Base-by-base conservation (phyloP, 352 stramenopile genomes). In the Globisporangium viniferum region DNA sequence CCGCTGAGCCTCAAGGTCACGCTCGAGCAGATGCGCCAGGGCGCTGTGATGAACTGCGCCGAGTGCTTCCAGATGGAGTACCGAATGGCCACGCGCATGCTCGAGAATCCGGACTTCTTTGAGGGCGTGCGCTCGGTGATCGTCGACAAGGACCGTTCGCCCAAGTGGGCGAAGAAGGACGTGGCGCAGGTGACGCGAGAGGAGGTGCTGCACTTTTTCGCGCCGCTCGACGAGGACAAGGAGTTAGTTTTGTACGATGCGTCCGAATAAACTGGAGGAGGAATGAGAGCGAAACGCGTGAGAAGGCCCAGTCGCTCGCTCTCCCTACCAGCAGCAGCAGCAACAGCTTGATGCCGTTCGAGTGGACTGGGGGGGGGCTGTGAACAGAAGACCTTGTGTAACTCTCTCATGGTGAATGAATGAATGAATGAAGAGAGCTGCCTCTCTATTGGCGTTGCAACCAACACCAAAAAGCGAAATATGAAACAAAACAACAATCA, bases 41-140 rank as follows among this genome's bases (percentile, higher is more conserved):
- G 93, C 41, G 79, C 83, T 3, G 73, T 75, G 41, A 91, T 96
- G 72, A 89, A 74, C 51, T 86, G 97, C 55, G 84, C 82, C 36
- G 92, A 98, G 73, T 97, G 87, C 72, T 94, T 99, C 65, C 78
- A 98, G 73, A 98, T 99, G 93, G 97, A 99, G 77, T 98, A 91
- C 79, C 85, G 86, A 39, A 80, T 94, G 62, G 83, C 86, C 65
- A 78, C 80, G 56, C 85, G 89, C 67, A 95, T 98, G 80, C 85
- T 94, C 71, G 83, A 93, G 60, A 93, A 90, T 67, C 71, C 78
- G 15, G 97, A 99, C 76, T 99, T 99, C 74, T 98, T 97, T 67
- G 97, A 99, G 74, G 97, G 97, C 14, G 95, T 99, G 27, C 89
- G 97, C 63, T 93, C 97, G 39, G 86, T 98, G 55, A 84, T 99